Evolutionary conservation across 345 rosid genomes (phyloP).

Genomic region (Euphorbia tirucalli): DNA sequence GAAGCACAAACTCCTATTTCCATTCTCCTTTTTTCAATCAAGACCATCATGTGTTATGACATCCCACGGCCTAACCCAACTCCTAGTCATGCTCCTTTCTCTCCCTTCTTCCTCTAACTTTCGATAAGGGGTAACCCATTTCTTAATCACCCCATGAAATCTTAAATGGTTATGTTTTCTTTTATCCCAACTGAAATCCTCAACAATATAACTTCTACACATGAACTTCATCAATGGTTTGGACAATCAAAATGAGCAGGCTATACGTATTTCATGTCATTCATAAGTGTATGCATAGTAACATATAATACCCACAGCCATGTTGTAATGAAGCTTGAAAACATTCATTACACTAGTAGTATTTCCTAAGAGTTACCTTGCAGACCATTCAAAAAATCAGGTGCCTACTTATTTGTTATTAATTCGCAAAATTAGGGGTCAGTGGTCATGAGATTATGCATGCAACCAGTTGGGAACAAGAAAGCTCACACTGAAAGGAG

Average conservation of each 20-base stretch:
- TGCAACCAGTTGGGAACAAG: neutral
- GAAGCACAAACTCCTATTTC: no score
- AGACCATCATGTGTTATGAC: no score
- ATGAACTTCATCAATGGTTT: no score
- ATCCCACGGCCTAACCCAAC: no score
- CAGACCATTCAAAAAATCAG: neutral
- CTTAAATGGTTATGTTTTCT: neutral
- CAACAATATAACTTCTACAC: no score
- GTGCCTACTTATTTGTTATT: neutral
- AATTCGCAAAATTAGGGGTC: neutral
- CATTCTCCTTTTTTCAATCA: no score
- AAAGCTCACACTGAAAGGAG: neutral
- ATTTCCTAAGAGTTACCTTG: neutral
- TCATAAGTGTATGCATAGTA: neutral
- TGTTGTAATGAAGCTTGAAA: neutral
- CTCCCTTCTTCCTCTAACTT: no score
- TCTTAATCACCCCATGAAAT: neutral
- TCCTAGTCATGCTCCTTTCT: no score
- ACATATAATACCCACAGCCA: neutral
- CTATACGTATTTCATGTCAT: neutral
- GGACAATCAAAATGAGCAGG: neutral
- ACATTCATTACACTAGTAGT: neutral
- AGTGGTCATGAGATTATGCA: neutral
- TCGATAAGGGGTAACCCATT: no score
- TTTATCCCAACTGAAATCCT: neutral